Evolutionary conservation across 2,329 filamentous ascomycete species (phyloP), one percentile per base, ranked within the genome.

Genomic region (Fusarium guadeloupense): DNA sequence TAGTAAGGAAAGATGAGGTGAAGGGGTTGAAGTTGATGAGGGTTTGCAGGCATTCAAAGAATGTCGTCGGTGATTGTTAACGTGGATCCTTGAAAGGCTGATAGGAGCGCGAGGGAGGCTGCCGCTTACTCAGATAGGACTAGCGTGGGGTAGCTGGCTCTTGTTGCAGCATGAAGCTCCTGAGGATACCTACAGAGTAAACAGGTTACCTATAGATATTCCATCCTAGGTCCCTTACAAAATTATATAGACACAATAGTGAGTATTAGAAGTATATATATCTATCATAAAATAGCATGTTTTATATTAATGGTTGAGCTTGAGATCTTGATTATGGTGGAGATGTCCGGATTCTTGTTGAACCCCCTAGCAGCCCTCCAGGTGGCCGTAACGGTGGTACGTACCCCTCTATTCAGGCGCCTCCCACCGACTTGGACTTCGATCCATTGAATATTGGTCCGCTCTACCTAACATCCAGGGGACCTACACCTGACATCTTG

Each of bases 391-490:
- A 51, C 34, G 53, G 48, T 34, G 48, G 64, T 67, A 67, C 64
- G 64, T 67, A 67, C 57, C 64, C 53, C 20, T 53, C 17, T 10
- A 28, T 23, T 31, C 54, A 57, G 43, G 53, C 41, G 57, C 57
- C 67, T 62, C 64, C 65, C 68, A 70, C 62, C 62, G 58, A 66
- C 65, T 67, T 54, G n/a, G n/a, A n/a, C n/a, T n/a, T n/a, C n/a
- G n/a, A n/a, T n/a, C n/a, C n/a, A n/a, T n/a, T n/a, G 57, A 70
- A 70, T 70, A 69, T 70, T 70, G 68, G 64, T 64, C 68, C 68
- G 66, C 67, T 55, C 64, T 66, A 68, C 63, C 66, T 68, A 59
- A 19, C 54, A 49, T 66, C 68, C 66, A 69, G 68, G 68, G 69
- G 64, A 66, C 53, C 39, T 64, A 42, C 63, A 52, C 62, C 49